phyloP scores from a whole-genome alignment of 1,139 yeast genomes.

The Candida buenavistaensis region DNA sequence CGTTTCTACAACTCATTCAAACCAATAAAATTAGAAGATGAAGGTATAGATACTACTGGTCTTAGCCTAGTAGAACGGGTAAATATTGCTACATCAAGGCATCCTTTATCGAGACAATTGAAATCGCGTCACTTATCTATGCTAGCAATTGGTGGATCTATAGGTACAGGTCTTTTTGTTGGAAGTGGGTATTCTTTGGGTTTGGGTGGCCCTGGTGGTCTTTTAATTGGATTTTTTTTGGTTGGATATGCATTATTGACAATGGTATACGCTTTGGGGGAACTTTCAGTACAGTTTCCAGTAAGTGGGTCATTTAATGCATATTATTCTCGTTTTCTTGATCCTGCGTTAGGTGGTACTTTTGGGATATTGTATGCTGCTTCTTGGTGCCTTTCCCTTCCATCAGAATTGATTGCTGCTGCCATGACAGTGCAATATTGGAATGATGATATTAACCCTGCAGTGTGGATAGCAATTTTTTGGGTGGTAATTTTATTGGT shows the following conservation, averaged over 20 bases:
- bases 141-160: conserved; percentile 48
- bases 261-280: conserved; percentile 61
- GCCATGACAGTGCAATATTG: conserved; percentile 44
- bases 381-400: conserved; percentile 46
- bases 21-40: too few species aligned
- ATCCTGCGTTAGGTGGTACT: conserved; percentile 62
- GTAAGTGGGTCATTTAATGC: conserved; percentile 62
- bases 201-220: conserved; percentile 69
- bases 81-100: conserved; percentile 38
- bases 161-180: conserved; percentile 55
- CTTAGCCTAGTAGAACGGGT: conserved; percentile 39
- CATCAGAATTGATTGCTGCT: conserved; percentile 47
- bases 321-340: conserved; percentile 58
- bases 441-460: conserved; percentile 37
- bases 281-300: conserved; percentile 60
- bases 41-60: too few species aligned
- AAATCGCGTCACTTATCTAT: conserved; percentile 43
- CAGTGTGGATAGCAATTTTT: conserved; percentile 46
- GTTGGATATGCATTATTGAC: conserved; percentile 48
- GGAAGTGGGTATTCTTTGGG: conserved; percentile 70
- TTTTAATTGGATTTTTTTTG: conserved; percentile 51
- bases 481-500: conserved; percentile 36
- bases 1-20: too few species aligned
- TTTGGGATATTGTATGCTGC: conserved; percentile 42
- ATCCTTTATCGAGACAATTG: conserved; percentile 37